Evolutionary conservation across 2,329 filamentous ascomycete genomes (phyloP), one percentile per base, ranked within the genome.

Genomic region (Apiospora aurea): DNA sequence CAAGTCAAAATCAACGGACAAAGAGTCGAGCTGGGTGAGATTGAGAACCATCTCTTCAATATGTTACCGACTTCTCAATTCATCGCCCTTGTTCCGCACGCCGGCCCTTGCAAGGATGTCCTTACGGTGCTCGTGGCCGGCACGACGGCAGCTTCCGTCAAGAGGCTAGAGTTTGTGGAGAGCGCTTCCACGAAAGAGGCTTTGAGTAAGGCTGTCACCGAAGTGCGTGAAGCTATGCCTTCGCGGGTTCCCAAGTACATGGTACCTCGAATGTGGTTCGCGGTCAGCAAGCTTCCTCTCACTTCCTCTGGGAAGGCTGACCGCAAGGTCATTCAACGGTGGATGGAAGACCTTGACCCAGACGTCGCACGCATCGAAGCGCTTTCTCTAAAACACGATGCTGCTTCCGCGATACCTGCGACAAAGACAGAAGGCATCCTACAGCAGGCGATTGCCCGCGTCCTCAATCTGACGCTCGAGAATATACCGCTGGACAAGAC

Each of bases 401-500:
- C 38, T 34, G 46, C 72, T 41, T 64, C 70, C 41, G 24, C 51
- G 44, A 46, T 69, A 18, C 64, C 70, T 5, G 29, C 64, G 6
- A 74, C 72, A 34, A 67, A 71, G 46, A 74, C 43, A 16, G 71
- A 74, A 53, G 51, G 21, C 1, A 44, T 70, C 18, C 14, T 74
- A 41, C 73, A 74, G 49, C 46, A 67, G 14, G 70, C 70, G 43
- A 71, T 69, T 69, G 69, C 72, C 47, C 71, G 41, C 16, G 74
- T 74, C 5, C 70, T 75, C 14, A 72, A 71, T 38, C 47, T 67
- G 14, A n/a, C 29, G n/a, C 57, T 18, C 0, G 57, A 41, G 34
- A 14, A 64, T 21, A 64, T 90, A 26, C 83, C 85, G 1, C 79
- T 86, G 1, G 85, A 89, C 16, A 86, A 90, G 75, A 88, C 86